Evolutionary conservation across 768 basidiomycete species (phyloP), one percentile per base, ranked within the genome.

Genomic region (Rhodotorula graminis): DNA sequence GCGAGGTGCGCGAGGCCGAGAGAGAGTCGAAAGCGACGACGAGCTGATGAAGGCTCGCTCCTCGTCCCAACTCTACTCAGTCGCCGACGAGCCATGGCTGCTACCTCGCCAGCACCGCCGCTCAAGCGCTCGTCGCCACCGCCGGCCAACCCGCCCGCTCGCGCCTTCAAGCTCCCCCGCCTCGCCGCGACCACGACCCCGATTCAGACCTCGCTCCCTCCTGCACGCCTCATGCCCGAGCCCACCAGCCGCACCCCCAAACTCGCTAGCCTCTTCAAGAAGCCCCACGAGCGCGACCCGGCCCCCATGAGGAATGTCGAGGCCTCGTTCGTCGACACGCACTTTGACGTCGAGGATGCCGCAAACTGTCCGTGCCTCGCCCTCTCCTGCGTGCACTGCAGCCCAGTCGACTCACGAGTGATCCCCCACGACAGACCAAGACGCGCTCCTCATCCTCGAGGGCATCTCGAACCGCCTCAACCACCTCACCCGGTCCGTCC

Each of bases 311-410:
- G n/a, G 14, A 29, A n/a, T 0, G 18, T 8, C 4, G 33, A 61
- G 27, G 63, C 55, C 19, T n/a, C 8, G 27, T 27, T 62, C 12
- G 62, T 72, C 37, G 46, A 59, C 6, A 37, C 58, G 18, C 49
- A 57, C 42, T 57, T 72, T 46, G 71, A 72, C 57, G 67, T 68
- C 33, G 71, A 72, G 27, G 71, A 72, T 57, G 67, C 66, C 19
- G 46, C 42, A 3, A n/a, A n/a, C 18, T 72, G 71, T 72, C 16
- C 31, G 71, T 65, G 0, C 52, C 25, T 11, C 12, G 47, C 19
- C 18, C 11, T 6, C 25, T 33, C 25, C 25, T 14, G 0, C 33
- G 4, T 11, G 10, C 25, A 3, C 11, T n/a, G n/a, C 31, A 29
- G 14, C 15, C 2, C 11, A 46, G 27, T 25, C 31, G 21, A 18